Evolutionary conservation across 306 rosid genomes (phyloP).

Genomic region (Hippophae gyantsensis): DNA sequence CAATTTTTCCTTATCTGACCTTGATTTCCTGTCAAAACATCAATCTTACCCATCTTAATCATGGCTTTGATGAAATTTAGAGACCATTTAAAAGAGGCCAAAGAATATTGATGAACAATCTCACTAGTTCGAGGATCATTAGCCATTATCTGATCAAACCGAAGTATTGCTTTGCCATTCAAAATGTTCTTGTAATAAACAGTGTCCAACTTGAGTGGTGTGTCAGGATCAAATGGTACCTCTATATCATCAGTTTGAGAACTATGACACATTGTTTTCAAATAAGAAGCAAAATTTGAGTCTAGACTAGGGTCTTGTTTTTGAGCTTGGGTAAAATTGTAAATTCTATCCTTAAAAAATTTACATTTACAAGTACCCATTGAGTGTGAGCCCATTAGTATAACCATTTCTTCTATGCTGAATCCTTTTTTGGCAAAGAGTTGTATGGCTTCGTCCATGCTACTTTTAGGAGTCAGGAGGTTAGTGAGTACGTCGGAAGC

Average conservation of each 20-base stretch:
- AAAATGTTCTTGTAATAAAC: slow-evolving; percentile 31
- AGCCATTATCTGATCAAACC: slow-evolving; percentile 31
- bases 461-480: slow-evolving; percentile 29
- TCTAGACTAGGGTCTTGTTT: slow-evolving; percentile 27
- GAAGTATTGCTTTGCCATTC: slow-evolving; percentile 25
- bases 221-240: slow-evolving; percentile 30
- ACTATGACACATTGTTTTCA: slow-evolving; percentile 19
- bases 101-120: slow-evolving; percentile 29
- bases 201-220: slow-evolving; percentile 43
- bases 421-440: slow-evolving; percentile 33
- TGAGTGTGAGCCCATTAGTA: slow-evolving; percentile 53
- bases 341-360: slow-evolving; percentile 22
- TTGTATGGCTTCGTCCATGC: slow-evolving; percentile 6
- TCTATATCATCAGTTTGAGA: not conserved
- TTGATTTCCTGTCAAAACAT: slow-evolving; percentile 30
- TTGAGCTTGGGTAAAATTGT: slow-evolving; percentile 7
- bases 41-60: slow-evolving; percentile 13
- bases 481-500: slow-evolving; percentile 18
- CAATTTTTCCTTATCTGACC: slow-evolving; percentile 61
- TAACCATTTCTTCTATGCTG: slow-evolving; percentile 38
- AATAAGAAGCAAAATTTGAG: not conserved
- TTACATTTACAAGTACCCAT: slow-evolving; percentile 40
- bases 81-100: slow-evolving; percentile 5
- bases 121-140: slow-evolving; percentile 25
- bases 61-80: slow-evolving; percentile 26